Evolutionary conservation across 192 early-diverging fungal species (phyloP).

Genomic region (Geosiphon pyriformis): DNA sequence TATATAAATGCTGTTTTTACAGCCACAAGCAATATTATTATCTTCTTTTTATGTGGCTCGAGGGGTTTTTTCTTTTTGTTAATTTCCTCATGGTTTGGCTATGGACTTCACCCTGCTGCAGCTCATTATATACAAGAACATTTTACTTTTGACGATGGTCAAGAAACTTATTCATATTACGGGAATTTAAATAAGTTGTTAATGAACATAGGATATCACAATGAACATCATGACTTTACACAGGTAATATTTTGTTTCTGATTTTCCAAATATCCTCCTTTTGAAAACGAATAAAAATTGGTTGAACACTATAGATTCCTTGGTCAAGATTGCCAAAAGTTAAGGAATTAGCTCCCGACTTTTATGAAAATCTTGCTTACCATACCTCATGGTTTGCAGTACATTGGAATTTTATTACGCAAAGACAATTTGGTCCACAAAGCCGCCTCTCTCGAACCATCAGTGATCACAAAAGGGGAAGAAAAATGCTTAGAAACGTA

Average conservation of each 20-base stretch:
- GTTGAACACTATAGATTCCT: constrained; percentile 54
- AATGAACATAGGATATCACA: constrained; percentile 96
- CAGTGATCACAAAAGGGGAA: constrained; percentile 66
- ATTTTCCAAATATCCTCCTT: not conserved
- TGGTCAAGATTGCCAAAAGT: constrained; percentile 82
- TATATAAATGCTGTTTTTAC: constrained; percentile 70
- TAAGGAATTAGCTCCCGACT: constrained; percentile 76
- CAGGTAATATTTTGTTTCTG: too few relatives aligned
- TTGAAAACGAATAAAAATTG: not conserved
- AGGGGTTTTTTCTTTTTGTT: constrained; percentile 67
- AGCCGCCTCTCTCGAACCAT: constrained; percentile 68
- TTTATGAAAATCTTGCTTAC: constrained; percentile 79
- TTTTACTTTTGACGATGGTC: constrained; percentile 87
- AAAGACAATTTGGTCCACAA: constrained; percentile 72
- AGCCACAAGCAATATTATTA: constrained; percentile 44
- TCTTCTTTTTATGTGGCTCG: constrained; percentile 53
- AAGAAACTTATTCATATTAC: constrained; percentile 98
- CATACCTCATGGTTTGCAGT: constrained; percentile 84
- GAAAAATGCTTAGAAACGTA: constrained; percentile 54
- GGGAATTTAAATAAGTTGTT: constrained; percentile 79
- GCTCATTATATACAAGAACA: constrained; percentile 97
- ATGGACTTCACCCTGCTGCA: constrained; percentile 87
- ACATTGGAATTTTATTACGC: constrained; percentile 76
- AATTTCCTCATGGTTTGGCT: constrained; percentile 71
- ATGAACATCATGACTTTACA: constrained; percentile 97